These are phyloP conservation scores for Candida ovalis DNA, from an alignment of 805 yeast species.

Conservation along the genomic window DNA sequence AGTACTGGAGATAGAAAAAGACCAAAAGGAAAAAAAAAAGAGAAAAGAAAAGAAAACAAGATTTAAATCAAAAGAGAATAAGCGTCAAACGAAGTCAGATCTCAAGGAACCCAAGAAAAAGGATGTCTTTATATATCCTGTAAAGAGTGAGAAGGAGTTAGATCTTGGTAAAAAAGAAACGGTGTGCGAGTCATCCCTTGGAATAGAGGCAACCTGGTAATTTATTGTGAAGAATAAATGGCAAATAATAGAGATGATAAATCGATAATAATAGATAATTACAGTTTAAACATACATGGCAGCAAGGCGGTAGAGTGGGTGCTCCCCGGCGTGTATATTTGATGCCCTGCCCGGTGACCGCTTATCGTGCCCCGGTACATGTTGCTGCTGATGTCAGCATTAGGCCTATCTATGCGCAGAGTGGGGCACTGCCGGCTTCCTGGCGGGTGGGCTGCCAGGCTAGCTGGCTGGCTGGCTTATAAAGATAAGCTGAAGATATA, in stretches of 20 bases:
- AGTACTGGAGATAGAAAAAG: conserved; percentile 42
- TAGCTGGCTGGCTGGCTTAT: not conserved
- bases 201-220: too few relatives aligned
- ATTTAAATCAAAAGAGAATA: not conserved
- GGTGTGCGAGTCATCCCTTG: too few relatives aligned
- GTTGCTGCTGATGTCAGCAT: too few relatives aligned
- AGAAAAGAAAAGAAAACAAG: not conserved
- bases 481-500: not conserved
- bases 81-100: too few relatives aligned
- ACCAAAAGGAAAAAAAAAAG: not conserved
- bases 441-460: not conserved
- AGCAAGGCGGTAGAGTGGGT: too few relatives aligned
- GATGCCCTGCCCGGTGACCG: too few relatives aligned
- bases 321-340: too few relatives aligned
- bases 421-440: not conserved
- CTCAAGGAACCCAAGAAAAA: not conserved
- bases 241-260: too few relatives aligned
- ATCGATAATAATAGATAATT: too few relatives aligned
- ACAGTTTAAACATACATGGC: too few relatives aligned
- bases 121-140: not conserved
- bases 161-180: not conserved
- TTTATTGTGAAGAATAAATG: not conserved
- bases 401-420: too few relatives aligned
- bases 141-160: not conserved
- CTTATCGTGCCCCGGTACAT: not conserved